phyloP scores from a whole-genome alignment of 2,329 filamentous ascomycete species.

The Nannizziopsis arthrosporioides region DNA sequence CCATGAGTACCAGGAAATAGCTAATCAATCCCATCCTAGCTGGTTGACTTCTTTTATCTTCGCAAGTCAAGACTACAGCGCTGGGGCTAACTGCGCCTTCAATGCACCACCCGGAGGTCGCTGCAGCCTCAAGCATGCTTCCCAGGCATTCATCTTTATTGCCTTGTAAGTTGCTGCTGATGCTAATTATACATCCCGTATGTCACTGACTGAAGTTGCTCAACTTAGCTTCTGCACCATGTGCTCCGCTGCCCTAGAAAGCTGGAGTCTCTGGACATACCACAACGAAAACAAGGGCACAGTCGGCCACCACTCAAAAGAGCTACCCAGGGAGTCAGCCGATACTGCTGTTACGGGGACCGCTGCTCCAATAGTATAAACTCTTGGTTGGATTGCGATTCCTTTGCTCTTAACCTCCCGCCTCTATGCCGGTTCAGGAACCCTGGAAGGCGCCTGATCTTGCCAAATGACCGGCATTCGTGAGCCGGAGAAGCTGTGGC shows the following conservation, averaged over 20 bases:
- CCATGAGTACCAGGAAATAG: not conserved
- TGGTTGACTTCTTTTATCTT: conserved; percentile 42
- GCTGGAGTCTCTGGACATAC: conserved; percentile 27
- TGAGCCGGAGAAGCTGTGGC: no score
- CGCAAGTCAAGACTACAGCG: conserved; percentile 35
- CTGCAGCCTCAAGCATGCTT: conserved; percentile 32
- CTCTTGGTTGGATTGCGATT: no score
- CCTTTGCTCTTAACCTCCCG: no score
- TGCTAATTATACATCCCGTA: not conserved
- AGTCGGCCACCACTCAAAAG: conserved; percentile 7
- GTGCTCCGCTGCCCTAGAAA: conserved; percentile 30
- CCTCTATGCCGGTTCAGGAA: no score
- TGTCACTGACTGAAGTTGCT: no score
- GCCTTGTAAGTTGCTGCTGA: conserved; percentile 30
- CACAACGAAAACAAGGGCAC: conserved; percentile 14
- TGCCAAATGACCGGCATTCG: no score
- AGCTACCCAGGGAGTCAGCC: conserved; percentile 10
- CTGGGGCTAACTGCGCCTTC: conserved; percentile 22
- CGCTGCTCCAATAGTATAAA: not conserved
- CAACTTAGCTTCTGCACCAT: conserved; percentile 32
- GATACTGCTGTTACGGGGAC: conserved; percentile 11
- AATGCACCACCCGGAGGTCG: conserved; percentile 24
- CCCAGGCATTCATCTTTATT: conserved; percentile 36
- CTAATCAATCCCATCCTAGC: conserved; percentile 16
- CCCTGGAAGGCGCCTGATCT: no score